Base-by-base conservation (phyloP, 2,329 filamentous ascomycete species). In the Pyricularia grisea region DNA sequence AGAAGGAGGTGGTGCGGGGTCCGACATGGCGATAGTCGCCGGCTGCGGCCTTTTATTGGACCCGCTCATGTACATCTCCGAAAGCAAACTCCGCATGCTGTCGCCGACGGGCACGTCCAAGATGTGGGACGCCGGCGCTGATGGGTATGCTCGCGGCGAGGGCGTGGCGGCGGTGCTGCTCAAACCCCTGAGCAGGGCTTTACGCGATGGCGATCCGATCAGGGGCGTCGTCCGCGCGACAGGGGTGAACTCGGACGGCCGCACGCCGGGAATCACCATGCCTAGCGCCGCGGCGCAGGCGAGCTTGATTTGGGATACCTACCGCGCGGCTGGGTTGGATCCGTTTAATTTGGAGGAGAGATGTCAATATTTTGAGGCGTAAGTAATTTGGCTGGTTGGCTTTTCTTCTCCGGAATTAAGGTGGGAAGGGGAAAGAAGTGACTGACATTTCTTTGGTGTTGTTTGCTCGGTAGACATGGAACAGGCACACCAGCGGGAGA, bases 101-200 rank as follows among this genome's bases (percentile, higher is more conserved):
- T 81, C 79, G 67, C 79, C 80, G 1, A 76, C 79, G 0, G 81
- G 81, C 1, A 78, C 77, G 67, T 83, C 79, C 63, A 79, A 78
- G 55, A 81, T 81, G 75, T 87, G 83, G 77, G 86, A 88, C 70
- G 74, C 75, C 2, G 73, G 73, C 2, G 86, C 84, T 0, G 80
- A 86, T 70, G 87, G 87, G 0, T 89, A 88, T 71, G 85, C 81
- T 0, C 80, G 86, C 23, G 86, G 85, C 20, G 86, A 88, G 72
- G 87, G 86, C 2, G 75, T 83, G 17, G 83, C 79, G 0, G 79
- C 81, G 10, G 60, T 88, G 2, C 74, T 87, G 5, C 73, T 88
- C 27, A 88, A 88, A 74, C 79, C 79, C 0, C 75, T 83, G 28
- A 81, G 79, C 33, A 79, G 79, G 50, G 87, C 87, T 0, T 69